A percentile compares a stretch with the other conserved stretches of the same genome.
These are phyloP conservation scores for Kalmanozyma brasiliensis DNA, from an alignment of 1,284 basidiomycete genomes.

Conservation along the genomic window DNA sequence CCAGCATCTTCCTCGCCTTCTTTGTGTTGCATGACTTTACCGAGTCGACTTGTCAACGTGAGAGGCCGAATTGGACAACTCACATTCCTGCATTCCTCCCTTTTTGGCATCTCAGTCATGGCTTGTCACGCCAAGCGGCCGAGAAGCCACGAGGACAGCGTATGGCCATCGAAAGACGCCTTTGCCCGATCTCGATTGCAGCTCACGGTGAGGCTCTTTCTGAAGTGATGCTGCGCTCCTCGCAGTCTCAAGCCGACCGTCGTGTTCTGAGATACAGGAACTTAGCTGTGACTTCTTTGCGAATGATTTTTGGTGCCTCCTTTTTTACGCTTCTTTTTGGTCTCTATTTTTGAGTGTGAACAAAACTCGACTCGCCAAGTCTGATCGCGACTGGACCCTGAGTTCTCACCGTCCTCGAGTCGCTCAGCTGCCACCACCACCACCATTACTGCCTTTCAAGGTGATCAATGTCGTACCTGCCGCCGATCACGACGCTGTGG, in stretches of 20 bases:
- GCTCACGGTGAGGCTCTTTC: slow-evolving; percentile 20
- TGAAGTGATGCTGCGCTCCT: no score
- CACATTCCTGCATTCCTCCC: slow-evolving; percentile 28
- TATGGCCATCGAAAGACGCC: slow-evolving; percentile 1
- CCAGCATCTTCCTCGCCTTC: not conserved
- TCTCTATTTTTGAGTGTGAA: no score
- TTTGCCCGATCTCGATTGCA: no score
- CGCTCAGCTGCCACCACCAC: not conserved
- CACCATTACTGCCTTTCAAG: not conserved
- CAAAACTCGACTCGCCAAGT: no score
- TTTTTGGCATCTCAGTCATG: slow-evolving; percentile 28
- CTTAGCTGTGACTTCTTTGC: not conserved
- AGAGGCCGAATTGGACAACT: slow-evolving; percentile 18
- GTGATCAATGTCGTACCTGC: slow-evolving; percentile 30
- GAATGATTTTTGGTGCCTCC: not conserved
- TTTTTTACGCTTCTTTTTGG: not conserved
- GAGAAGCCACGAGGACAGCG: no score
- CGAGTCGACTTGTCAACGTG: no score
- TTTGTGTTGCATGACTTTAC: not conserved
- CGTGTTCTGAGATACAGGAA: not conserved
- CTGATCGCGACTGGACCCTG: slow-evolving; percentile 7
- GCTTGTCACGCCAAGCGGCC: slow-evolving; percentile 35
- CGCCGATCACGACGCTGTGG: slow-evolving; percentile 43
- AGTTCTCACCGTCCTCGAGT: not conserved
- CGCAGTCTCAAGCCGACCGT: no score